Conservation (phyloP, 2,329 filamentous ascomycete genomes). For the Cladosporium cucumerinum region DNA sequence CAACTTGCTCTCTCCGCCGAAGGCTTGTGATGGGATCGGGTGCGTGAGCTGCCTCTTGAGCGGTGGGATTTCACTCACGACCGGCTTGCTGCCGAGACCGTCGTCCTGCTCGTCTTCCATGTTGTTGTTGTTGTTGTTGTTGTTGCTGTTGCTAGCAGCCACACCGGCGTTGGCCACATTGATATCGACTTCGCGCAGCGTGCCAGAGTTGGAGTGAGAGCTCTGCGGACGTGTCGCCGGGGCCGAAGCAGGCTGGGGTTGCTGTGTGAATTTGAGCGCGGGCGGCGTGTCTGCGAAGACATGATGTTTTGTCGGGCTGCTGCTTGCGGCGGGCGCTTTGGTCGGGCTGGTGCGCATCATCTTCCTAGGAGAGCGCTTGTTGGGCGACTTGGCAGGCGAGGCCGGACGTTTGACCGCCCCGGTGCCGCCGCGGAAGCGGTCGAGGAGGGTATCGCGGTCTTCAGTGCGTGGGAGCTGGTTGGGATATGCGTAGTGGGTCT, state of each 20-base stretch:
- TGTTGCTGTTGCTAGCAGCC: slow-evolving; percentile 19
- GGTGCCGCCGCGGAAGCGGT: slow-evolving; percentile 46
- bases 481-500: slow-evolving; percentile 76
- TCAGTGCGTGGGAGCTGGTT: slow-evolving; percentile 74
- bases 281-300: slow-evolving; percentile 35
- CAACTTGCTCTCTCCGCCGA: slow-evolving; percentile 25
- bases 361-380: slow-evolving; percentile 34
- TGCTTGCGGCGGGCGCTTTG: slow-evolving; percentile 9
- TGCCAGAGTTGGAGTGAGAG: slow-evolving; percentile 27
- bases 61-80: not conserved
- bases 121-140: no score
- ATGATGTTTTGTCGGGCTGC: slow-evolving; percentile 32
- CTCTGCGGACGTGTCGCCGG: slow-evolving; percentile 27
- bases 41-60: slow-evolving; percentile 10
- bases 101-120: slow-evolving; percentile 26
- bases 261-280: slow-evolving; percentile 18
- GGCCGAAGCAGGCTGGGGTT: slow-evolving; percentile 20
- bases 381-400: slow-evolving; percentile 32
- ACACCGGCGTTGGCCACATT: slow-evolving; percentile 37
- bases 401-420: slow-evolving; percentile 24
- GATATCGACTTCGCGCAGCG: slow-evolving; percentile 49
- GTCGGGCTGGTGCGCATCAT: slow-evolving; percentile 16
- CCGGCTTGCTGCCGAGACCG: slow-evolving; percentile 26
- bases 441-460: slow-evolving; percentile 55
- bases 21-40: slow-evolving; percentile 14